These are phyloP conservation scores for Lagerstroemia speciosa DNA, from an alignment of 345 rosid species.

Conservation along the genomic window DNA sequence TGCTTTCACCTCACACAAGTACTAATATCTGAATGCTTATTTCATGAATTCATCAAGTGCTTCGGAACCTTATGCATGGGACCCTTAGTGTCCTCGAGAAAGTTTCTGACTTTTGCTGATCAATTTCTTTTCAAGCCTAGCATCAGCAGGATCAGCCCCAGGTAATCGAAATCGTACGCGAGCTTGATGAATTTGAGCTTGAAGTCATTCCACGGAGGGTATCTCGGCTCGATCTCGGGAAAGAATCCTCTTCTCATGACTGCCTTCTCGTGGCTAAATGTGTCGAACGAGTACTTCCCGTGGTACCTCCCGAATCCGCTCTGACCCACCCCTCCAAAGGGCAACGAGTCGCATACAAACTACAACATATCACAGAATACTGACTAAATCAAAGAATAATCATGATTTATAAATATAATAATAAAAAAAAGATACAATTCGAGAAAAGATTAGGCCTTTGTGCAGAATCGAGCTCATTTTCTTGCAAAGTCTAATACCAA, in stretches of 20 bases:
- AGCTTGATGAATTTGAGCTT: constrained; percentile 56
- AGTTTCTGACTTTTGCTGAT: neutral
- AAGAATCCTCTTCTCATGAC: constrained; percentile 51
- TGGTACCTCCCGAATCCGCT: constrained; percentile 89
- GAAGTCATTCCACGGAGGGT: constrained; percentile 79
- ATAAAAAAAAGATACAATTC: too few relatives aligned
- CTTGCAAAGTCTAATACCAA: too few relatives aligned
- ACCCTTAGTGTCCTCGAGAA: neutral
- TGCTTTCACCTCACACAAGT: too few relatives aligned
- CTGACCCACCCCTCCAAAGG: constrained; percentile 86
- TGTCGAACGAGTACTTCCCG: constrained; percentile 80
- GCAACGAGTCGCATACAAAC: constrained; percentile 57
- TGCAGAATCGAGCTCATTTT: too few relatives aligned
- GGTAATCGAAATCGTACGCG: constrained; percentile 45
- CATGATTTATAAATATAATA: too few relatives aligned
- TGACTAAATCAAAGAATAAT: neutral
- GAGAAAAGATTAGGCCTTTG: too few relatives aligned
- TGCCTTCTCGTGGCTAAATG: constrained; percentile 89
- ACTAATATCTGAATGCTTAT: neutral
- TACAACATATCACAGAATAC: too few relatives aligned
- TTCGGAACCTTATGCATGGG: neutral
- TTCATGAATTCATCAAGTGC: neutral
- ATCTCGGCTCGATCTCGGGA: constrained; percentile 63
- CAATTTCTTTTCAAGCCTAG: constrained; percentile 38
- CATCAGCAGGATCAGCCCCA: constrained; percentile 42